Conservation (phyloP, 2,329 filamentous ascomycete species). For the Alternaria novae-zelandiae region DNA sequence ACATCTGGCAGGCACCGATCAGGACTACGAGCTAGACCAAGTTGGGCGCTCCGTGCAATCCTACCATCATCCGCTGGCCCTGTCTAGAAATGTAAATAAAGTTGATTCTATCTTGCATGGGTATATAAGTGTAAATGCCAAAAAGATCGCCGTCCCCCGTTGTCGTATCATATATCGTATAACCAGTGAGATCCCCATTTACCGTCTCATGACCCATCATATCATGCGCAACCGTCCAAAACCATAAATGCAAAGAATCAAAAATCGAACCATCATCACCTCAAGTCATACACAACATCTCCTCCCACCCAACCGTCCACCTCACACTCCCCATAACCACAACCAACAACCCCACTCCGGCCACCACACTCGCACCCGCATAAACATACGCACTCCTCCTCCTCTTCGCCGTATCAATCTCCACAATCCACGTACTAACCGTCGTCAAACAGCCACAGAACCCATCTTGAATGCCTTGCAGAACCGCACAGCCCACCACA, state of each 20-base stretch:
- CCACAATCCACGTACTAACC: slow-evolving; percentile 57
- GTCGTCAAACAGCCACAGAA: slow-evolving; percentile 58
- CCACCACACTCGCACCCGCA: slow-evolving; percentile 65
- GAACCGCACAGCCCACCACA: slow-evolving; percentile 51
- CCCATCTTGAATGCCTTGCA: slow-evolving; percentile 57
- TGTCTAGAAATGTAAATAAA: neutral
- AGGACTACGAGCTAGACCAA: neutral
- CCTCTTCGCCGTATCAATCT: slow-evolving; percentile 49
- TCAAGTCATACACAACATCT: slow-evolving; percentile 5
- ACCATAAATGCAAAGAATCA: neutral
- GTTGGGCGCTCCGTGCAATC: neutral
- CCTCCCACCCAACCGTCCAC: slow-evolving; percentile 64
- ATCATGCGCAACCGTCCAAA: neutral
- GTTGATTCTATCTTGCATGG: neutral
- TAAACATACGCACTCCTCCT: slow-evolving; percentile 71
- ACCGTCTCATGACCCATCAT: neutral
- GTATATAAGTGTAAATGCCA: neutral
- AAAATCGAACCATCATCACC: no score
- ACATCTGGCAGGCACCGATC: neutral
- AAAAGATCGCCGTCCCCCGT: neutral
- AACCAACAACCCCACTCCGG: slow-evolving; percentile 66
- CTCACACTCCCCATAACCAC: slow-evolving; percentile 76
- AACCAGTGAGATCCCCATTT: neutral
- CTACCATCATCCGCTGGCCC: no score
- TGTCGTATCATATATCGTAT: neutral